Percentiles rank a stretch among this genome's conserved stretches.
Conservation (phyloP, 495 filamentous ascomycete species). For the Trypethelium eluteriae region DNA sequence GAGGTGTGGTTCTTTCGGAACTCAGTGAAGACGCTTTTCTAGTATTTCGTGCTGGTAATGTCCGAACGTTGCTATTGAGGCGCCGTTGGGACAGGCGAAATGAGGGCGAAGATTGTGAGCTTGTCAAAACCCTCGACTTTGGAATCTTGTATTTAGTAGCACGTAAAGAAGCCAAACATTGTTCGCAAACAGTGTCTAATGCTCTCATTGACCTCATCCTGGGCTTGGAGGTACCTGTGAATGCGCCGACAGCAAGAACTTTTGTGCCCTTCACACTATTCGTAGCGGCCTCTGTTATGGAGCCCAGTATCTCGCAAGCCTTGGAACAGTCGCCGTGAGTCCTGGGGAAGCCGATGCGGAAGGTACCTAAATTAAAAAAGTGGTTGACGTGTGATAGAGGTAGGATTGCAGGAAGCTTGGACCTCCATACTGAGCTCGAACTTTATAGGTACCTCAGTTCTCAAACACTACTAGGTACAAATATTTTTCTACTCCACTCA, state of each 20-base stretch:
- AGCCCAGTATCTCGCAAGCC: too few relatives aligned
- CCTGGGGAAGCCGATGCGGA: too few relatives aligned
- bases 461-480: background rate
- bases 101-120: background rate
- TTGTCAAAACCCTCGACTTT: background rate
- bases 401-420: background rate
- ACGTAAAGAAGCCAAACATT: conserved; percentile 10
- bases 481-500: background rate
- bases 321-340: too few relatives aligned
- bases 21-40: conserved; percentile 7
- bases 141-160: background rate
- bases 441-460: too few relatives aligned
- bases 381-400: background rate
- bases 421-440: background rate
- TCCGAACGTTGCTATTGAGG: background rate
- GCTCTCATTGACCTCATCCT: background rate
- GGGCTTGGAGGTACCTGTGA: background rate
- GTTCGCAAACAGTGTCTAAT: background rate
- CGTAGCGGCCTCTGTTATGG: too few relatives aligned
- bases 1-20: background rate
- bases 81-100: background rate
- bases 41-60: background rate
- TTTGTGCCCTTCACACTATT: background rate
- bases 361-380: background rate
- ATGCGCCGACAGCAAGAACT: background rate